Evolutionary conservation across 139 green algal genomes (phyloP).

Genomic region (Deuterostichococcus epilithicus): DNA sequence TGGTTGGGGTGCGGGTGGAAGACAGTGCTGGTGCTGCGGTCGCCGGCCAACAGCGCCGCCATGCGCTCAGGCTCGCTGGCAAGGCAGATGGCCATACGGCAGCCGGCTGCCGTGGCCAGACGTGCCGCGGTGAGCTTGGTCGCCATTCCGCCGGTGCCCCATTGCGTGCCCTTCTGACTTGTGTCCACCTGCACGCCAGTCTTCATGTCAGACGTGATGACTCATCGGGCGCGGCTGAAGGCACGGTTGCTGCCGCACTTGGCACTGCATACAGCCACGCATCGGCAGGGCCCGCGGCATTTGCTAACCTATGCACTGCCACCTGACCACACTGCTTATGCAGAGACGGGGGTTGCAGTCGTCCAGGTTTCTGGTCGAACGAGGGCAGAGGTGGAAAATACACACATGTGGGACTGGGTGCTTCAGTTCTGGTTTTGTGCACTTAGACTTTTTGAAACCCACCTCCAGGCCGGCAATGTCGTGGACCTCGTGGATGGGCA

Average conservation of each 20-base stretch:
- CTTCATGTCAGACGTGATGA: too few relatives aligned
- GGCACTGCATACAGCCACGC: too few relatives aligned
- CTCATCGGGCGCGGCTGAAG: neutral
- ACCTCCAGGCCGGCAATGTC: constrained; percentile 64
- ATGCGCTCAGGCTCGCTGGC: constrained; percentile 46
- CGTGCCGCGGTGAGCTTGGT: constrained; percentile 92
- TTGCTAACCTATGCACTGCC: too few relatives aligned
- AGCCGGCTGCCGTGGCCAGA: constrained; percentile 83
- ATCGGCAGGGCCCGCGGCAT: too few relatives aligned
- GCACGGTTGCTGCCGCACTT: neutral
- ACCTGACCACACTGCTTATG: too few relatives aligned
- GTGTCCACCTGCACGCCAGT: constrained; percentile 55
- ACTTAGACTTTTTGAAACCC: too few relatives aligned
- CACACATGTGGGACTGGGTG: too few relatives aligned
- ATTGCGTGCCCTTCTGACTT: constrained; percentile 65
- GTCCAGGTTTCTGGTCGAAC: too few relatives aligned
- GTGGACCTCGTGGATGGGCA: constrained; percentile 68
- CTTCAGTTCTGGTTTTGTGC: too few relatives aligned
- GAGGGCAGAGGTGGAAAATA: too few relatives aligned
- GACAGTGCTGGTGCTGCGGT: constrained; percentile 28
- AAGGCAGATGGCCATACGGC: constrained; percentile 72
- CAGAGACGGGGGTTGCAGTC: too few relatives aligned
- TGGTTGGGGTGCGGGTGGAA: constrained; percentile 58
- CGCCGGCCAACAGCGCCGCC: constrained; percentile 41
- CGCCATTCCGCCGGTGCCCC: constrained; percentile 91